Base-by-base conservation (phyloP, 1,284 basidiomycete species). In the Naganishia sp. region DNA sequence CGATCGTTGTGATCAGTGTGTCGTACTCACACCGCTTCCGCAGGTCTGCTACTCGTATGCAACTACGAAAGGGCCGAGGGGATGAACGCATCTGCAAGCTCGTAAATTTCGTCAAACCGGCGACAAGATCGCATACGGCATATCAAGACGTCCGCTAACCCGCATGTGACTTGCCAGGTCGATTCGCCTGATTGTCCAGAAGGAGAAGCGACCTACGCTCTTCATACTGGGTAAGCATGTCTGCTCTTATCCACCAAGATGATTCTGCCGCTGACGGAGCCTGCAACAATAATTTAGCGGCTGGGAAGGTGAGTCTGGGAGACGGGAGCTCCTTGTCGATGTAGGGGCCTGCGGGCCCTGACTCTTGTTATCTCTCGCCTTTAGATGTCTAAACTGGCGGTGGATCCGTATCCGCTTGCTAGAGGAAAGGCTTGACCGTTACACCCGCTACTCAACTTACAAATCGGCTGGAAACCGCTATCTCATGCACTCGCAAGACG, bases 21-120 rank as follows among this genome's bases (percentile, higher is more conserved):
- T 42, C 54, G 49, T 39, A 7, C 36, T 39, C 10, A 39, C 13
- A 39, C 4, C 36, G 36, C 36, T 2, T 39, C 10, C 43, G 16
- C 60, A 75, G 75, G 18, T 77, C 75, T 36, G 76, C 77, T 0
- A 77, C 76, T 16, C 76, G 77, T 21, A 76, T 79, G 50, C 70
- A 75, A 66, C 72, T 78, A n/a, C 72, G 77, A 55, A 80, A 80
- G 90, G 92, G 93, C 70, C 87, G 92, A 53, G 93, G 90, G 5
- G 93, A 95, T 76, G 93, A 96, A 80, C 88, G 93, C 66, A 91
- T 95, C 36, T 92, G 92, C n/a, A 96, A 95, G 76, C 84, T 96
- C 3, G 67, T 52, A 43, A 11, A 48, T 52, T 3, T 3, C 6
- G 36, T 39, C 9, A 2, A 13, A 13, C 36, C 36, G 10, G 36